A percentile compares a stretch with the other conserved stretches of the same genome.
These are phyloP conservation scores for Gossypium mustelinum DNA, from an alignment of 345 rosid genomes.

Conservation along the genomic window DNA sequence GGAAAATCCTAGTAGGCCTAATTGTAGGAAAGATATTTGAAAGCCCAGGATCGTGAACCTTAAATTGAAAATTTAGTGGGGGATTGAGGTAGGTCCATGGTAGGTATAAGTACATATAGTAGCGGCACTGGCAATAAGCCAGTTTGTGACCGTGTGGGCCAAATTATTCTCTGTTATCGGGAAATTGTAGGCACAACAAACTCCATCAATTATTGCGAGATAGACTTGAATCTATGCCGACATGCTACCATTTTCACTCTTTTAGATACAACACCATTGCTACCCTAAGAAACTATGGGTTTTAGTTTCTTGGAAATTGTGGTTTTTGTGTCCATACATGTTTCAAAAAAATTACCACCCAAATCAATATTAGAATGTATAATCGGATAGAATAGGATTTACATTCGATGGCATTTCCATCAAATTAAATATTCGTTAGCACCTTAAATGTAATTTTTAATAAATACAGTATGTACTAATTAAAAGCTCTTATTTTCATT, in stretches of 20 bases:
- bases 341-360: too few relatives aligned
- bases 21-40: neutral
- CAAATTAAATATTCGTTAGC: too few relatives aligned
- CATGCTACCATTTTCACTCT: neutral
- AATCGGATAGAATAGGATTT: too few relatives aligned
- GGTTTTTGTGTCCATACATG: neutral
- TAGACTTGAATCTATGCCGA: neutral
- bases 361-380: too few relatives aligned
- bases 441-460: too few relatives aligned
- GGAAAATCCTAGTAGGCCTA: neutral
- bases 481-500: too few relatives aligned
- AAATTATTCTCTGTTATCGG: neutral
- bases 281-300: neutral
- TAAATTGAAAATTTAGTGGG: neutral
- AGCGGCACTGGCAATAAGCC: neutral
- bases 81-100: neutral
- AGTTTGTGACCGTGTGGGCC: neutral
- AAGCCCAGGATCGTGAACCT: neutral
- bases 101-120: neutral
- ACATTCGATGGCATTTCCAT: too few relatives aligned
- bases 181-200: neutral
- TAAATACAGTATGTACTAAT: accelerated
- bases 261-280: neutral
- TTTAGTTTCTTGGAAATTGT: neutral
- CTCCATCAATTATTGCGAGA: neutral